Evolutionary conservation across 2,329 filamentous ascomycete species (phyloP), one percentile per base, ranked within the genome.

Genomic region (Colletotrichum magnum): DNA sequence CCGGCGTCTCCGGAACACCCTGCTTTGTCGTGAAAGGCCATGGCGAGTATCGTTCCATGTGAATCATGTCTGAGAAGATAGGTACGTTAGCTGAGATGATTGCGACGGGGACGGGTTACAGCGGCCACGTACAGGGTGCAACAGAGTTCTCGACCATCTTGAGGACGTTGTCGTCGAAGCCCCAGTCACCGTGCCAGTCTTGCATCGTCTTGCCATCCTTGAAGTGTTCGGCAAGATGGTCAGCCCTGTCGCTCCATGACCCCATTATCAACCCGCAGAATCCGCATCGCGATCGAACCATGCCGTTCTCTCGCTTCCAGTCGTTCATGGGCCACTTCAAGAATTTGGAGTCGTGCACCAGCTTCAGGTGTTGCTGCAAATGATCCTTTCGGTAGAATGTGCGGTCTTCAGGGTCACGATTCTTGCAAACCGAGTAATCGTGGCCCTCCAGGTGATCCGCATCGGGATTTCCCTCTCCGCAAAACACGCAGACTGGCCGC

Each of bases 331-430:
- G 68, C 64, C 64, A 68, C 9, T 51, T 32, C 24, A 62, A 21
- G 24, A 68, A 70, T n/a, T 51, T 62, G 6, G 64, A 52, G 1
- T 70, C 59, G 5, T 70, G 68, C 6, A 70, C 68, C 2, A 70
- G 15, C 3, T 59, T 68, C 3, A 85, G 68, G 24, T 85, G 83
- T 48, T 85, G 83, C 2, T 79, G 76, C 1, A 85, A 72, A 61
- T 85, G 83, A 32, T 85, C 83, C 54, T 85, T 85, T 5, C 83
- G 73, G 36, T 80, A 81, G 58, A 84, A 85, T 0, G 78, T 79
- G 2, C 83, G 81, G 21, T 88, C 85, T 58, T 78, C 77, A 0
- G 79, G 61, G 0, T 76, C 72, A 5, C 88, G 85, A 26, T 88
- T 84, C 18, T 84, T 82, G 72, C 89, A 91, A 4, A 82, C 71